Evolutionary conservation across 176 grass and related monocot genomes (phyloP), one percentile per base, ranked within the genome.

Genomic region (Pharus latifolius): DNA sequence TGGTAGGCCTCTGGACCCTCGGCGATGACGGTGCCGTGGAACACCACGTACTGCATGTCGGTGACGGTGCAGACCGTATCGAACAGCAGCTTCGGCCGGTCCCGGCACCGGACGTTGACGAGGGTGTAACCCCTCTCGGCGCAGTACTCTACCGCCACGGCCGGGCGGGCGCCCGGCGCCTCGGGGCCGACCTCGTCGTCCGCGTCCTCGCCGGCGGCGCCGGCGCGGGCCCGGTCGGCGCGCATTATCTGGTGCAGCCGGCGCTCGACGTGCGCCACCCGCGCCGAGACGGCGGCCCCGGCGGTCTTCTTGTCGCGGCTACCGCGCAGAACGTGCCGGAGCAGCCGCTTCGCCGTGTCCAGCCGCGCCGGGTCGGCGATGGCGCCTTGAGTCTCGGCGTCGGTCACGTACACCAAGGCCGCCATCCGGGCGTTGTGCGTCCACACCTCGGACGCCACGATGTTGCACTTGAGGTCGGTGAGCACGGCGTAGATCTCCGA

Each of bases 401-500:
- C 93, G 9, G 89, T 97, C 23, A 88, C 80, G 64, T 82, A 59
- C 32, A 97, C 75, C 37, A 97, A 67, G 35, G 89, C 91, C 10
- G 86, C 93, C 86, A 97, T 77, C 29, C 89, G 80, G 24, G 54
- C 68, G 66, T 59, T 83, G 75, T 97, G 93, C 26, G 89, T 97
- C 93, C 93, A 97, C 58, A 90, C 87, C 69, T 97, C 89, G 15
- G 89, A 91, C 50, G 83, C 80, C 56, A 84, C 86, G 24, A 88
- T 75, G 64, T 92, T 97, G 86, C 83, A 92, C 29, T 49, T 19
- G 33, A 89, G 89, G 83, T 97, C 61, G n/a, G 81, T 74, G 0
- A 97, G 86, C 57, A 97, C 89, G 17, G 93, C 93, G 72, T 90
- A 97, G 33, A 97, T 77, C 76, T 97, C 93, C 22, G 89, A 92